Evolutionary conservation across 352 stramenopile species (phyloP), one percentile per base, ranked within the genome.

Genomic region (Globisporangium sylvaticum): DNA sequence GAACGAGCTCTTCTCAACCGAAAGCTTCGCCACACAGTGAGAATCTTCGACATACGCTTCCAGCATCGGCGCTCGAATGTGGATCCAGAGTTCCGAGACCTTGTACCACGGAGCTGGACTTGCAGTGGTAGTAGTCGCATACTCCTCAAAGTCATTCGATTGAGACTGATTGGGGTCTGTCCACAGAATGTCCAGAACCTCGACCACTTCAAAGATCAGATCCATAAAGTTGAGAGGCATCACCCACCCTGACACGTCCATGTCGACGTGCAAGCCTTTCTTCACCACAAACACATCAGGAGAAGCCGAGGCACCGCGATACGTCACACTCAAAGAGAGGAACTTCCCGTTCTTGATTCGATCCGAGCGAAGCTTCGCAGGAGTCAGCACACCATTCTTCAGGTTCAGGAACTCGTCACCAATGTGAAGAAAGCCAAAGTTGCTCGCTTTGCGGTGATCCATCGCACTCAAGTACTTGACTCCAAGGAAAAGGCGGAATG

Each of bases 31-130:
- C 1, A 96, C 88, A 66, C 87, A 95, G 53, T 96, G 83, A 25
- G 81, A 88, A 69, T 96, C 88, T 76, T 95, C 88, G 15, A 96
- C 66, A 27, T 96, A 96, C 8, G 83, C 87, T 71, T 96, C 88
- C 29, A 96, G 60, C 54, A 95, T 90, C 31, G 87, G 86, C 55
- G 81, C 84, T 27, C 83, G 84, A 70, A 95, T 87, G 56, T 93
- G 83, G 12, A 94, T 74, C 3, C 56, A 72, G 54, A 96, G 71
- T 44, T 90, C 84, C 5, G 83, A 75, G 3, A 95, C 85, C 54
- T 88, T 73, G 67, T 80, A 88, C 84, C 74, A 91, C 0, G 83
- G 66, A 32, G 62, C 48, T 39, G 60, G 31, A 48, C 64, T 50
- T 42, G 56, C 37, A 10, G 34, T 61, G 2, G 53, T 32, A 22